phyloP scores from a whole-genome alignment of 1,139 yeast species.

The Pichia norvegensis region DNA sequence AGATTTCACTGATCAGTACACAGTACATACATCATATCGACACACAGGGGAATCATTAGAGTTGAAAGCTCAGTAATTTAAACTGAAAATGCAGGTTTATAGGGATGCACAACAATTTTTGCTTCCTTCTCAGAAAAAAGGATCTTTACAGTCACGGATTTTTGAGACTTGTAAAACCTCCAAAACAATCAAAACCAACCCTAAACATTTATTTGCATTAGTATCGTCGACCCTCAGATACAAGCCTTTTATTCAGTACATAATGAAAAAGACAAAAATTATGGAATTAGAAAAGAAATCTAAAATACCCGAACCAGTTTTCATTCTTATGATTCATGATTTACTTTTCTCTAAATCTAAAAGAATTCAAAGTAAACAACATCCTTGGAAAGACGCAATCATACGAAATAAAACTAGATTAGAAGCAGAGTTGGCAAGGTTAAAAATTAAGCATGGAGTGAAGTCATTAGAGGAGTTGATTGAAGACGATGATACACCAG shows the following conservation, averaged over 20 bases:
- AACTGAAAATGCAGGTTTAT: conserved; percentile 47
- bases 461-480: conserved; percentile 39
- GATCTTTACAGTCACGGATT: conserved; percentile 62
- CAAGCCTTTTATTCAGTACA: conserved; percentile 49
- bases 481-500: conserved; percentile 66
- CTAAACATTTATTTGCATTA: conserved; percentile 79
- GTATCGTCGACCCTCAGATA: conserved; percentile 71
- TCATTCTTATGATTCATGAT: conserved; percentile 71
- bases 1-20: background rate
- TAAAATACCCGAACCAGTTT: conserved; percentile 40
- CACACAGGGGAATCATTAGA: background rate
- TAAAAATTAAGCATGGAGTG: conserved; percentile 63
- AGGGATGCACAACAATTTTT: conserved; percentile 50
- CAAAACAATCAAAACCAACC: conserved; percentile 43
- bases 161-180: conserved; percentile 46
- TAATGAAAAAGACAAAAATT: conserved; percentile 61
- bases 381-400: conserved; percentile 75
- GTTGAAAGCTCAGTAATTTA: background rate
- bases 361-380: conserved; percentile 83
- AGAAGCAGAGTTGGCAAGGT: conserved; percentile 70
- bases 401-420: conserved; percentile 71
- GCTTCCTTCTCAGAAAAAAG: conserved; percentile 36
- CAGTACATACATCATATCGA: too few species aligned
- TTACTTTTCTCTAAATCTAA: conserved; percentile 67
- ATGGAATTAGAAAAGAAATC: conserved; percentile 40